phyloP scores from a whole-genome alignment of 768 basidiomycete genomes.

The Chalciporus pseudorubinellus region DNA sequence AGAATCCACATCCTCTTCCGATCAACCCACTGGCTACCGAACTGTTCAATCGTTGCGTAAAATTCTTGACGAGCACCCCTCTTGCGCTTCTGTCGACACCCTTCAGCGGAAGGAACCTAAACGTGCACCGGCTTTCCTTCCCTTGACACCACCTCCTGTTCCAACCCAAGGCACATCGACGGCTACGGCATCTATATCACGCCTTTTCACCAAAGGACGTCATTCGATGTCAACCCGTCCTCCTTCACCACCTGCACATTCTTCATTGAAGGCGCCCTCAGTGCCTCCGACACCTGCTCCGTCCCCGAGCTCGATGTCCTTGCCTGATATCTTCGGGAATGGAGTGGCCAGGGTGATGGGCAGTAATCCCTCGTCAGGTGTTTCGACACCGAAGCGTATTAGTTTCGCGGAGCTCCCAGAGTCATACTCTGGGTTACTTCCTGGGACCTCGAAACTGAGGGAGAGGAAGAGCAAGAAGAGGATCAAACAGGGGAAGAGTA shows the following conservation, averaged over 20 bases:
- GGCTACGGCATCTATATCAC: conserved; percentile 75
- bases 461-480: conserved; percentile 31
- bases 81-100: conserved; percentile 31
- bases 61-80: conserved; percentile 55
- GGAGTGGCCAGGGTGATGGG: conserved; percentile 29
- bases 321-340: conserved; percentile 29
- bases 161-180: conserved; percentile 62
- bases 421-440: conserved; percentile 47
- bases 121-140: conserved; percentile 34
- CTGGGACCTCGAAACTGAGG: conserved; percentile 35
- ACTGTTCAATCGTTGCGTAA: conserved; percentile 67
- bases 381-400: conserved; percentile 70
- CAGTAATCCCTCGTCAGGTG: conserved; percentile 48
- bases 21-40: conserved; percentile 50
- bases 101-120: conserved; percentile 11
- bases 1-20: conserved; percentile 55
- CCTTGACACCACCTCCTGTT: conserved; percentile 44
- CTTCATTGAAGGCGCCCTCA: conserved; percentile 42
- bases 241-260: conserved; percentile 57
- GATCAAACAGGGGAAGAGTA: conserved; percentile 35
- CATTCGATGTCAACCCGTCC: conserved; percentile 62
- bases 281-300: conserved; percentile 36
- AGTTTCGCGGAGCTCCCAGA: conserved; percentile 77
- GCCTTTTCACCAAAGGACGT: conserved; percentile 64
- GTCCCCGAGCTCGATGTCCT: conserved; percentile 31